Percentiles rank a stretch among this genome's conserved stretches.
Evolutionary conservation across 345 rosid species (phyloP).

Genomic region (Linum lewisii): DNA sequence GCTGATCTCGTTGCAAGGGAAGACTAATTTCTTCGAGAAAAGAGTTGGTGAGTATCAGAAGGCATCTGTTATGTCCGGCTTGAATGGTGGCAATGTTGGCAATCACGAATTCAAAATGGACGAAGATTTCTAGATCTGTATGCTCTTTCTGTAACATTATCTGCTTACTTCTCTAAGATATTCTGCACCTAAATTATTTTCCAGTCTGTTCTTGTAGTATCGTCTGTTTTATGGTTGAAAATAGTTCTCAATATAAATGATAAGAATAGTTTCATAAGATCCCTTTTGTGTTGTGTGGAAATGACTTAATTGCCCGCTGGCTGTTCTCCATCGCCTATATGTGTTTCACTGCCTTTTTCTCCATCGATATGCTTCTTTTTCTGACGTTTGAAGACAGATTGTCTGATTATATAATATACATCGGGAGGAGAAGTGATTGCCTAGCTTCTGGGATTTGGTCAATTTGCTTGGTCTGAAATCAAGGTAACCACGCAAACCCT

Average conservation of each 20-base stretch:
- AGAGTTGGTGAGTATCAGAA: conserved; percentile 80
- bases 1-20: conserved; percentile 72
- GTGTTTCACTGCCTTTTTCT: background rate
- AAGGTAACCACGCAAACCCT: background rate
- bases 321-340: background rate
- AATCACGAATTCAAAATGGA: conserved; percentile 62
- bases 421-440: too few relatives aligned
- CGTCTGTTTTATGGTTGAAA: background rate
- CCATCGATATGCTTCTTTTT: too few relatives aligned
- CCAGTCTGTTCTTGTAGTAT: background rate
- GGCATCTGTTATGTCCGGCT: conserved; percentile 64
- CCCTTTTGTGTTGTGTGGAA: background rate
- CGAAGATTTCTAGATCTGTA: conserved; percentile 54
- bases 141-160: background rate
- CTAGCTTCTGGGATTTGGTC: too few relatives aligned
- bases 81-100: conserved; percentile 47
- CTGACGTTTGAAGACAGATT: background rate
- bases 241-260: background rate
- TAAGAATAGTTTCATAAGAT: too few relatives aligned
- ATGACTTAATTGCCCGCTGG: background rate
- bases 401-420: too few relatives aligned
- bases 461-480: background rate
- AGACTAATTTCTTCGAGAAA: conserved; percentile 81
- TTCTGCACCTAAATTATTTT: background rate
- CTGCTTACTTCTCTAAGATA: background rate